phyloP scores from a whole-genome alignment of 2,329 filamentous ascomycete genomes.

The Mycocentrospora acerina region DNA sequence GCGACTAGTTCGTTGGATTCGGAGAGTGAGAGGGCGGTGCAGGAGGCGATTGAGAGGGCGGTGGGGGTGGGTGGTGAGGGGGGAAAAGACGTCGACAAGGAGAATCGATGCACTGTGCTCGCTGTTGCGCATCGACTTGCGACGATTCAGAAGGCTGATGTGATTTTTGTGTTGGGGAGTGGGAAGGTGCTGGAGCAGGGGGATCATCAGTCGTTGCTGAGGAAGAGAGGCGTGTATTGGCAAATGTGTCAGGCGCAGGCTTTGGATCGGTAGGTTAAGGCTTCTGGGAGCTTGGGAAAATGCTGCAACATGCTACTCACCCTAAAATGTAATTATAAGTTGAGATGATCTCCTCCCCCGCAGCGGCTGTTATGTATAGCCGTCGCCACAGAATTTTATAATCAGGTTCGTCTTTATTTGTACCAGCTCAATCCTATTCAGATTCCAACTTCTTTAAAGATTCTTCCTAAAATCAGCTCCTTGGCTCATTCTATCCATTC shows the following conservation, averaged over 20 bases:
- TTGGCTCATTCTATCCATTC: constrained; percentile 6
- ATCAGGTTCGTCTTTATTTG: no score
- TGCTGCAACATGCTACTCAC: no score
- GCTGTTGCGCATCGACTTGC: constrained; percentile 42
- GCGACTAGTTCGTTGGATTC: constrained; percentile 37
- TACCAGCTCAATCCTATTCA: no score
- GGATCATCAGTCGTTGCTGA: constrained; percentile 32
- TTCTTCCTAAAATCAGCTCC: no score
- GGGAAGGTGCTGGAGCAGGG: constrained; percentile 38
- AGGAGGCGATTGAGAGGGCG: constrained; percentile 38
- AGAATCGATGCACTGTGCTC: constrained; percentile 30
- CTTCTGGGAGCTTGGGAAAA: no score
- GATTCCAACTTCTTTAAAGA: no score
- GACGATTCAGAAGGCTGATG: constrained; percentile 42
- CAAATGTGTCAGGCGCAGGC: constrained; percentile 45
- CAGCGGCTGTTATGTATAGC: no score
- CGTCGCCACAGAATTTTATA: no score
- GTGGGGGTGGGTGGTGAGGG: constrained; percentile 21
- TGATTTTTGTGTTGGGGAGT: constrained; percentile 40
- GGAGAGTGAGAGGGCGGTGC: constrained; percentile 38
- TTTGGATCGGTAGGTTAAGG: constrained; percentile 40
- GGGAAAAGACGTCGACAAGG: no score
- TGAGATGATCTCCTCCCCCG: no score
- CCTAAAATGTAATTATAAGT: no score
- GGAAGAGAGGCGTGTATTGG: constrained; percentile 35